Evolutionary conservation across 176 grass and related monocot genomes (phyloP).

Genomic region (Hyparrhenia diplandra): DNA sequence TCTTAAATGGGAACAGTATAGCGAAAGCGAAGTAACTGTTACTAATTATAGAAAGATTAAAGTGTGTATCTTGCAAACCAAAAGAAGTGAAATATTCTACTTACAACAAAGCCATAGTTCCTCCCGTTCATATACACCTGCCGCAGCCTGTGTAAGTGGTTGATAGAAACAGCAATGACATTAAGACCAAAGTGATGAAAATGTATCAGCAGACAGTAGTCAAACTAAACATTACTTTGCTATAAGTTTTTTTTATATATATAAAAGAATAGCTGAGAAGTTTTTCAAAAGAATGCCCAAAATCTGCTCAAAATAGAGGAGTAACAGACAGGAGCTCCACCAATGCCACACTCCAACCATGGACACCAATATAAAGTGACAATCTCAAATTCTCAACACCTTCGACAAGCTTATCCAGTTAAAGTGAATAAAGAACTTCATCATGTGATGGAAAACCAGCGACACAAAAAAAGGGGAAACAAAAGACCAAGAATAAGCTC

Average conservation of each 20-base stretch:
- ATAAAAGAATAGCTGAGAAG: neutral
- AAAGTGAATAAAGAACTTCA: conserved; percentile 38
- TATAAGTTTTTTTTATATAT: neutral
- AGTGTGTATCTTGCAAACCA: neutral
- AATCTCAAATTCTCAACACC: conserved; percentile 39
- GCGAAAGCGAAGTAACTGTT: neutral
- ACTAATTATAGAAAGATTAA: neutral
- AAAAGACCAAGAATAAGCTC: neutral
- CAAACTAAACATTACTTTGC: conserved; percentile 16
- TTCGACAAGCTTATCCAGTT: conserved; percentile 73
- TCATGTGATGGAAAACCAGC: conserved; percentile 12
- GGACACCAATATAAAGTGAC: conserved; percentile 35
- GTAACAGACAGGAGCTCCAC: neutral
- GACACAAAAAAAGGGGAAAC: conserved; percentile 16
- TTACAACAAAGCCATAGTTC: conserved; percentile 84
- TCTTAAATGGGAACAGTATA: conserved; percentile 2
- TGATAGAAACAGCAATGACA: conserved; percentile 47
- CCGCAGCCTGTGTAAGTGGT: conserved; percentile 53
- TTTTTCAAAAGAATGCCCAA: conserved; percentile 10
- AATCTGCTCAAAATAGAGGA: conserved; percentile 19
- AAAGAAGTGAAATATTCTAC: conserved; percentile 6
- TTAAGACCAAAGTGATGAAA: conserved; percentile 19
- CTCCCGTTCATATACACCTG: conserved; percentile 66
- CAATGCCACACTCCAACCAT: conserved; percentile 7
- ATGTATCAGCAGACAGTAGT: neutral